Percentiles rank a stretch among this genome's conserved stretches.
phyloP scores from a whole-genome alignment of 106 monocot species.

The Triglochin maritima region DNA sequence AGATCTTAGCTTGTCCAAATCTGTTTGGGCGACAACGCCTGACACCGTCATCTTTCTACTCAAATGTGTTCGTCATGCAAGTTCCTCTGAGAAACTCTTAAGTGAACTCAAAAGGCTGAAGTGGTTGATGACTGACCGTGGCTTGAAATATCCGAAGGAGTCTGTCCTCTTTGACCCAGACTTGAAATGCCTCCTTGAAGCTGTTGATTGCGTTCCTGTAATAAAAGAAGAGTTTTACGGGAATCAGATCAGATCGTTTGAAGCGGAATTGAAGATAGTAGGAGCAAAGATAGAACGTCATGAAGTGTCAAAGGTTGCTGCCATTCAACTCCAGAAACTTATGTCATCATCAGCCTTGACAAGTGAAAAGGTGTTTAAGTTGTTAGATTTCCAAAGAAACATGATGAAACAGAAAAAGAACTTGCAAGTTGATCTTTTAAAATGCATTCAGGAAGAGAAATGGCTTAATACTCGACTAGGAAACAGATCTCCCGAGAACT shows the following conservation, averaged over 20 bases:
- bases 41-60: background rate
- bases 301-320: background rate
- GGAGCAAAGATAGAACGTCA: conserved; percentile 6
- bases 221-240: conserved; percentile 5
- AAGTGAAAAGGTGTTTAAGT: conserved; percentile 1
- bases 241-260: conserved; percentile 10
- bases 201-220: background rate
- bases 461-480: conserved; percentile 35
- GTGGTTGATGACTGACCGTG: conserved; percentile 2
- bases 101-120: background rate
- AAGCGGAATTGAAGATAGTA: conserved; percentile 33
- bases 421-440: conserved; percentile 8
- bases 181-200: conserved; percentile 2
- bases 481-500: conserved; percentile 10
- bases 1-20: background rate
- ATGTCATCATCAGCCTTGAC: conserved; percentile 16
- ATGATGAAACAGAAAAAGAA: background rate
- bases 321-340: conserved; percentile 7
- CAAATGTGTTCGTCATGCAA: conserved; percentile 4
- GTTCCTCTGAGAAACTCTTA: background rate
- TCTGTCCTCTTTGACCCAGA: conserved; percentile 4
- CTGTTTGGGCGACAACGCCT: background rate
- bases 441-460: conserved; percentile 19
- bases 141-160: background rate
- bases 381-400: conserved; percentile 6